Conservation (phyloP, 257 asterid species). For the Fraxinus quadrangulata region DNA sequence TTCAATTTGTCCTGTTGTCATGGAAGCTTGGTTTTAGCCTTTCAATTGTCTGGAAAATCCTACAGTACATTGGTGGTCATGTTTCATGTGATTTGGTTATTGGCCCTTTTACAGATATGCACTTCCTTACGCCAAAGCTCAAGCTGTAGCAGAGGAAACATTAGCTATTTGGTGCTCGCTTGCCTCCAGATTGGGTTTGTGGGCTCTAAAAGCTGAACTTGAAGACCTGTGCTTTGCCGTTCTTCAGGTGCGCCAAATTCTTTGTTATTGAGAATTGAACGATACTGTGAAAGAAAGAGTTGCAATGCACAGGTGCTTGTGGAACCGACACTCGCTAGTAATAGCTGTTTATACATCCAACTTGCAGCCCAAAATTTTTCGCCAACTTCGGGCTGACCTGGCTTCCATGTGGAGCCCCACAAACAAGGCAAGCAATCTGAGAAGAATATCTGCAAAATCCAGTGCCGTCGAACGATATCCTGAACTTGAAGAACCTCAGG, state of each 20-base stretch:
- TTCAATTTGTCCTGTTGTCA: conserved; percentile 6
- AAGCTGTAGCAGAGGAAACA: conserved; percentile 96
- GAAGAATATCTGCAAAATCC: conserved; percentile 58
- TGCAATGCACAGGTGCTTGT: conserved; percentile 3
- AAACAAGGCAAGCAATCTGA: conserved; percentile 53
- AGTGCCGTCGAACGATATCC: conserved; percentile 37
- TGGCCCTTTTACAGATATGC: conserved; percentile 64
- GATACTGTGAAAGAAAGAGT: conserved; percentile 21
- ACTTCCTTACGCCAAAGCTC: conserved; percentile 76
- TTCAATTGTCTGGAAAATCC: conserved; percentile 18
- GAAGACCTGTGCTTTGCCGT: conserved; percentile 98
- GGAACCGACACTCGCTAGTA: conserved; percentile 16
- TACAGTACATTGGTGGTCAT: conserved; percentile 5
- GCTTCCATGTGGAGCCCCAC: conserved; percentile 86
- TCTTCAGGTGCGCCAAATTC: conserved; percentile 64
- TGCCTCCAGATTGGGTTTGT: conserved; percentile 92
- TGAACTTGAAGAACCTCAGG: conserved; percentile 52
- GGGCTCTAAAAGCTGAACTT: conserved; percentile 98
- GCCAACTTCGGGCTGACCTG: conserved; percentile 79
- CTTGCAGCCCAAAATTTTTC: conserved; percentile 79
- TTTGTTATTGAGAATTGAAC: conserved; percentile 4
- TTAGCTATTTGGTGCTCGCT: conserved; percentile 98
- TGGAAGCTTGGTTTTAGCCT: conserved; percentile 15
- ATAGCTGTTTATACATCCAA: conserved; percentile 23
- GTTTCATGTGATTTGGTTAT: conserved; percentile 15